These are phyloP conservation scores for Aspergillus sp. DNA, from an alignment of 2,329 filamentous ascomycete species.

Conservation along the genomic window DNA sequence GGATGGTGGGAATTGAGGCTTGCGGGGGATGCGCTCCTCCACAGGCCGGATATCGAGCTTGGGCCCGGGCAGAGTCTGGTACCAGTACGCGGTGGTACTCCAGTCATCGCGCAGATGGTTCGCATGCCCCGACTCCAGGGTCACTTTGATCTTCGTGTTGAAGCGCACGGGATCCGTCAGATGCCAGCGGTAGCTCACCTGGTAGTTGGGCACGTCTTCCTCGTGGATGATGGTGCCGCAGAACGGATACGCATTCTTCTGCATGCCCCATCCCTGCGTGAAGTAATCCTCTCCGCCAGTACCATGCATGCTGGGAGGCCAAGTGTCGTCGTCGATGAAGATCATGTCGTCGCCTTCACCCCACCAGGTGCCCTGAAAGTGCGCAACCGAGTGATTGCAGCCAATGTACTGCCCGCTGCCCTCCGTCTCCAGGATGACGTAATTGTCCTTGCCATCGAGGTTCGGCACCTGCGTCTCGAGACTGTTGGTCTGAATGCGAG, in stretches of 20 bases:
- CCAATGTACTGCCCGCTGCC: constrained; percentile 32
- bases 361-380: constrained; percentile 37
- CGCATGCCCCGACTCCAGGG: constrained; percentile 26
- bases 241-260: constrained; percentile 36
- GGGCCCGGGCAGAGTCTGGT: constrained; percentile 31
- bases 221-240: constrained; percentile 35
- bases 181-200: constrained; percentile 36
- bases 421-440: constrained; percentile 31
- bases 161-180: constrained; percentile 33
- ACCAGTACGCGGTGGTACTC: constrained; percentile 34
- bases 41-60: constrained; percentile 28
- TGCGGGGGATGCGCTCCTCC: constrained; percentile 12
- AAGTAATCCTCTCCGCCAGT: constrained; percentile 37
- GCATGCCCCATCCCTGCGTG: constrained; percentile 36
- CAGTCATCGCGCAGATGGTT: constrained; percentile 34
- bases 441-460: constrained; percentile 26
- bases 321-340: constrained; percentile 36
- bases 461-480: constrained; percentile 26
- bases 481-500: constrained; percentile 27
- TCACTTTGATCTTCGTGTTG: constrained; percentile 14
- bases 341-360: constrained; percentile 38
- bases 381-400: constrained; percentile 33
- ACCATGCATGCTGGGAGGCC: constrained; percentile 35
- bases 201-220: constrained; percentile 31
- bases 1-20: not conserved